Evolutionary conservation across 75 land plant species (phyloP).

Genomic region (Gnetum montanum): DNA sequence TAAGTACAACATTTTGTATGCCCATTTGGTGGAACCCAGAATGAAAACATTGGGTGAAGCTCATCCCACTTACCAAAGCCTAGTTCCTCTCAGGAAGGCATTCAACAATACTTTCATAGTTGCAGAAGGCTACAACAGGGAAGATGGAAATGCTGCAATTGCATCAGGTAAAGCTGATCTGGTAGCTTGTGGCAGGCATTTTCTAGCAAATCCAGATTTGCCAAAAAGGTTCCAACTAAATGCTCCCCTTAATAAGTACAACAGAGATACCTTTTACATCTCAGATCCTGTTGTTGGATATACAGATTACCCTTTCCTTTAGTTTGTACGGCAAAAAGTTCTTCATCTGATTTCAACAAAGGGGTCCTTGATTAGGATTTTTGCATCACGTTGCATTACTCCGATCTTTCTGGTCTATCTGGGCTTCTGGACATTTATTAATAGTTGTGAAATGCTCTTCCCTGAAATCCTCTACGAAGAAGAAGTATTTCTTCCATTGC

Average conservation of each 20-base stretch:
- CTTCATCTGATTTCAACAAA: no score
- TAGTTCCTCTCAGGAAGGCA: constrained; percentile 15
- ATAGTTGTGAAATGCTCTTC: no score
- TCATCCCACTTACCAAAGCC: constrained; percentile 5
- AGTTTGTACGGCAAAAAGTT: neutral
- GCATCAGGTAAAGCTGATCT: constrained; percentile 19
- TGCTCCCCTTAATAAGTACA: constrained; percentile 26
- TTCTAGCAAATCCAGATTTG: constrained; percentile 36
- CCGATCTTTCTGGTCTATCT: no score
- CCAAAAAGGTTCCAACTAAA: constrained; percentile 26
- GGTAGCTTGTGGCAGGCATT: constrained; percentile 21
- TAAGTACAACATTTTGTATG: constrained; percentile 15
- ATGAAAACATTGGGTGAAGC: constrained; percentile 7
- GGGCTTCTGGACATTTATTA: no score
- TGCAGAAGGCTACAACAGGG: constrained; percentile 23
- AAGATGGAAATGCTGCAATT: constrained; percentile 26
- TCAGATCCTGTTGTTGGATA: constrained; percentile 30
- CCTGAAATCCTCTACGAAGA: no score
- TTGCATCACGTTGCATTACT: no score
- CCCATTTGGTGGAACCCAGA: constrained; percentile 31
- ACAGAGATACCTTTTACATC: constrained; percentile 25
- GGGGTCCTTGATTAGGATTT: no score
- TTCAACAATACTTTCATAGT: constrained; percentile 23
- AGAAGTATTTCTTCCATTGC: no score
- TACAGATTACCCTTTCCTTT: constrained; percentile 32